Evolutionary conservation across 2,329 filamentous ascomycete genomes (phyloP).

Genomic region (Lasiodiplodia hormozganensis): DNA sequence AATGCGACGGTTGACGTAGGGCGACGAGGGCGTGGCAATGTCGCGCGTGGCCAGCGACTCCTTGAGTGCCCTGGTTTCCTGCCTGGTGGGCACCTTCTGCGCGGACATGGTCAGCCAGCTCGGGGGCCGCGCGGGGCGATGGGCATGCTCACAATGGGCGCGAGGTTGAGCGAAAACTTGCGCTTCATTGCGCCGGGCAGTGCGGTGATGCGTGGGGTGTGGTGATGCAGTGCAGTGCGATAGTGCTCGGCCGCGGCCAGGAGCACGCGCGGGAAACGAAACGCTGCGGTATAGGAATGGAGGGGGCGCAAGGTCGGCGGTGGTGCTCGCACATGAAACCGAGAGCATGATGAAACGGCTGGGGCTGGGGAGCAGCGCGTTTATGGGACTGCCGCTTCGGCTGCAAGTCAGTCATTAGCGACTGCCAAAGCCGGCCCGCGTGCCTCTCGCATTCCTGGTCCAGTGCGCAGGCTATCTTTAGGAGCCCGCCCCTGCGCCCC

Average conservation of each 20-base stretch:
- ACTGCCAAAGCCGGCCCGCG: constrained; percentile 11
- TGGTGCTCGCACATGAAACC: constrained; percentile 26
- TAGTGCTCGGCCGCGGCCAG: constrained; percentile 9
- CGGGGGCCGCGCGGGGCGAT: neutral
- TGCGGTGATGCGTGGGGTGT: neutral
- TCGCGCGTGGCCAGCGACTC: constrained; percentile 39
- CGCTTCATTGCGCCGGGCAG: constrained; percentile 44
- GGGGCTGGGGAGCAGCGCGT: constrained; percentile 11
- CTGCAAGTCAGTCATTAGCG: constrained; percentile 13
- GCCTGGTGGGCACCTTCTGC: constrained; percentile 44
- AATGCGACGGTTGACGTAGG: constrained; percentile 52
- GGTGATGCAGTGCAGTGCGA: neutral
- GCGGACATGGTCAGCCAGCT: constrained; percentile 22
- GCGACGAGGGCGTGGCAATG: constrained; percentile 46
- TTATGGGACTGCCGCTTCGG: constrained; percentile 22
- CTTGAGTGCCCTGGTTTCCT: constrained; percentile 40
- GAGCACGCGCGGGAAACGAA: constrained; percentile 17
- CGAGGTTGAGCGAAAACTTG: constrained; percentile 54
- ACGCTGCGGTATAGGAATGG: constrained; percentile 21
- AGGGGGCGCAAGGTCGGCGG: constrained; percentile 18
- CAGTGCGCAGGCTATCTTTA: constrained; percentile 24
- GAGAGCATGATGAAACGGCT: constrained; percentile 21
- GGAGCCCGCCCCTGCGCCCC: constrained; percentile 7
- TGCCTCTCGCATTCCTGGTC: constrained; percentile 12
- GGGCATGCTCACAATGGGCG: constrained; percentile 44